Percentiles rank a stretch among this genome's conserved stretches.
Conservation (phyloP, 805 yeast genomes). For the Nakazawaea pomicola region DNA sequence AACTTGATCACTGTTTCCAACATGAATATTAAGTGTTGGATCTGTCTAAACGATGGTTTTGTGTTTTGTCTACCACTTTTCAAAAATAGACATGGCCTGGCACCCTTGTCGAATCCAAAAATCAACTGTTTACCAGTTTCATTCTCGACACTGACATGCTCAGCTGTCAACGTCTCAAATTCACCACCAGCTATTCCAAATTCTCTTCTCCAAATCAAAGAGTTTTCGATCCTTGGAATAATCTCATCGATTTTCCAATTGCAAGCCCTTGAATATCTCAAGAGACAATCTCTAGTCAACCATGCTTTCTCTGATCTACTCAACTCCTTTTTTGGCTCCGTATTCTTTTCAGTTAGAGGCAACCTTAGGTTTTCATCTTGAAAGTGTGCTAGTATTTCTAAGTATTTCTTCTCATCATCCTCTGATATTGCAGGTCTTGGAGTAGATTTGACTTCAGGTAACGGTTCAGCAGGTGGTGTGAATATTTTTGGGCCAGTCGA, state of each 20-base stretch:
- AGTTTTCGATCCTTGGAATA: slow-evolving; percentile 65
- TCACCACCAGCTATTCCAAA: slow-evolving; percentile 49
- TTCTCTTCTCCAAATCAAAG: slow-evolving; percentile 91
- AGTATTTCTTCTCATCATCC: slow-evolving; percentile 57
- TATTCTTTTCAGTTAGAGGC: slow-evolving; percentile 42
- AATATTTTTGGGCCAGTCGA: slow-evolving; percentile 10
- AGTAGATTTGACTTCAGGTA: slow-evolving; percentile 4
- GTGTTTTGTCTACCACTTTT: slow-evolving; percentile 97
- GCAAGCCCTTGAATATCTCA: slow-evolving; percentile 89
- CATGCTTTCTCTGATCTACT: slow-evolving; percentile 71
- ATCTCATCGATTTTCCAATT: slow-evolving; percentile 80
- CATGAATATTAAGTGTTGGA: slow-evolving; percentile 92
- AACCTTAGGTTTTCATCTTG: slow-evolving; percentile 43
- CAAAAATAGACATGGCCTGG: slow-evolving; percentile 88
- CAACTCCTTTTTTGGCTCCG: slow-evolving; percentile 30
- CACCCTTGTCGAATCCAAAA: slow-evolving; percentile 83
- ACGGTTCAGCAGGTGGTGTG: slow-evolving; percentile 8
- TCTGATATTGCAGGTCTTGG: slow-evolving; percentile 31
- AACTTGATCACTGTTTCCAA: slow-evolving; percentile 87
- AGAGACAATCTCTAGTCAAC: slow-evolving; percentile 87
- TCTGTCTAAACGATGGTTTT: slow-evolving; percentile 82
- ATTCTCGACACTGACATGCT: slow-evolving; percentile 58
- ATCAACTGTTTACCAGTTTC: slow-evolving; percentile 91
- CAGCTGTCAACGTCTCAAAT: slow-evolving; percentile 49
- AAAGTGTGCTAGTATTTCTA: slow-evolving; percentile 61